phyloP scores from a whole-genome alignment of 1,284 basidiomycete species.

The Wolfiporia cocos region DNA sequence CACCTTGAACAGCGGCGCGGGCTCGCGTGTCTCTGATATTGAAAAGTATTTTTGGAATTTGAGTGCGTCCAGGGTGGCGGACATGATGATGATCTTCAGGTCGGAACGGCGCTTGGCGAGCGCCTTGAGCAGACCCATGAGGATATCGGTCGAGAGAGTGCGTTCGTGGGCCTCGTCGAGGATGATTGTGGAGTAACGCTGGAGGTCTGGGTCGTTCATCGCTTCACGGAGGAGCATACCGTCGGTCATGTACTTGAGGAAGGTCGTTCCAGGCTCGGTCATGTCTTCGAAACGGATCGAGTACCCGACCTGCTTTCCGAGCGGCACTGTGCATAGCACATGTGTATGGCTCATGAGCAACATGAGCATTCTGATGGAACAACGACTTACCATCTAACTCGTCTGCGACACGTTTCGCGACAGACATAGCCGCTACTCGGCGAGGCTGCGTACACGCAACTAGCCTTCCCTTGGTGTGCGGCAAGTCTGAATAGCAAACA shows the following conservation, averaged over 20 bases:
- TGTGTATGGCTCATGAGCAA: background rate
- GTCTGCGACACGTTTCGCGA: slow-evolving; percentile 97
- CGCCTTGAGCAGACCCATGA: slow-evolving; percentile 86
- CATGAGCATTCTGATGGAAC: background rate
- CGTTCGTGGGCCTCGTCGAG: slow-evolving; percentile 99
- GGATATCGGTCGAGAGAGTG: slow-evolving; percentile 95
- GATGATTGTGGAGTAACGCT: slow-evolving; percentile 94
- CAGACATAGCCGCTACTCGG: slow-evolving; percentile 96
- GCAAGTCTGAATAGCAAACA: slow-evolving; percentile 89
- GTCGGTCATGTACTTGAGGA: slow-evolving; percentile 99
- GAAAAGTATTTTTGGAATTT: slow-evolving; percentile 98
- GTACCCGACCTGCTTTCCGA: slow-evolving; percentile 95
- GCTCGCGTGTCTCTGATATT: slow-evolving; percentile 35
- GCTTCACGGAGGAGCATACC: slow-evolving; percentile 97
- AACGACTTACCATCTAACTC: slow-evolving; percentile 86
- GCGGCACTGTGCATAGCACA: slow-evolving; percentile 51
- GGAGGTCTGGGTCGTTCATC: slow-evolving; percentile 91
- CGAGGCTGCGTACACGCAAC: slow-evolving; percentile 98
- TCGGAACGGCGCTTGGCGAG: slow-evolving; percentile 81
- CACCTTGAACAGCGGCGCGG: slow-evolving; percentile 90
- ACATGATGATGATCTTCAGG: slow-evolving; percentile 98
- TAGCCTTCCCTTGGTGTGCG: slow-evolving; percentile 82
- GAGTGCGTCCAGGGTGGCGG: slow-evolving; percentile 92
- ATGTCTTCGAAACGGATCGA: slow-evolving; percentile 99
- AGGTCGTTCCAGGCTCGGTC: slow-evolving; percentile 87